These are phyloP conservation scores for Uronychia binucleata DNA, from an alignment of 73 alveolate species.

Conservation along the genomic window DNA sequence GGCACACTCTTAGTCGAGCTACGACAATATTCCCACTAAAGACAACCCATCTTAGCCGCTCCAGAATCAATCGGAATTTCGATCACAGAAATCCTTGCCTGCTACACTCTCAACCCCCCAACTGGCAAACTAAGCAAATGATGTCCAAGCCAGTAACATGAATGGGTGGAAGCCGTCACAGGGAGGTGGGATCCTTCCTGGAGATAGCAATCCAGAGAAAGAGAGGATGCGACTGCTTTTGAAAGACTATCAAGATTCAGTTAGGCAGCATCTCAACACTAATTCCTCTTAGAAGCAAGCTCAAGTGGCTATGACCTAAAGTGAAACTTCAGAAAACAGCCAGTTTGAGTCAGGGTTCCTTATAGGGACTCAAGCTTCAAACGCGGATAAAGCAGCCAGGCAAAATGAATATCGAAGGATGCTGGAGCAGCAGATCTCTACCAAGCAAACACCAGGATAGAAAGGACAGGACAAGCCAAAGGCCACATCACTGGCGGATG, in stretches of 20 bases:
- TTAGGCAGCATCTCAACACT: not conserved
- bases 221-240: not conserved
- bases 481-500: not conserved
- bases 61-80: too few species aligned
- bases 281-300: not conserved
- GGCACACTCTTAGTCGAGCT: too few species aligned
- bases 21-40: too few species aligned
- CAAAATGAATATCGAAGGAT: not conserved
- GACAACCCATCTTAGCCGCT: too few species aligned
- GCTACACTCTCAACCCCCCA: too few species aligned
- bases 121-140: too few species aligned
- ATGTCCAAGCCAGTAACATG: not conserved
- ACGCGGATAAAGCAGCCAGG: not conserved
- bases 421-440: not conserved
- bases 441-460: too few species aligned
- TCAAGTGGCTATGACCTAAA: not conserved
- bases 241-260: not conserved
- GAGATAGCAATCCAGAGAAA: not conserved
- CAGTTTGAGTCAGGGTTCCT: too few species aligned
- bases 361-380: not conserved
- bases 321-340: too few species aligned
- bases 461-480: too few species aligned
- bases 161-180: not conserved
- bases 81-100: too few species aligned
- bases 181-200: not conserved